Conservation (phyloP, 139 green algal genomes). For the Tetratostichococcus sp. region DNA sequence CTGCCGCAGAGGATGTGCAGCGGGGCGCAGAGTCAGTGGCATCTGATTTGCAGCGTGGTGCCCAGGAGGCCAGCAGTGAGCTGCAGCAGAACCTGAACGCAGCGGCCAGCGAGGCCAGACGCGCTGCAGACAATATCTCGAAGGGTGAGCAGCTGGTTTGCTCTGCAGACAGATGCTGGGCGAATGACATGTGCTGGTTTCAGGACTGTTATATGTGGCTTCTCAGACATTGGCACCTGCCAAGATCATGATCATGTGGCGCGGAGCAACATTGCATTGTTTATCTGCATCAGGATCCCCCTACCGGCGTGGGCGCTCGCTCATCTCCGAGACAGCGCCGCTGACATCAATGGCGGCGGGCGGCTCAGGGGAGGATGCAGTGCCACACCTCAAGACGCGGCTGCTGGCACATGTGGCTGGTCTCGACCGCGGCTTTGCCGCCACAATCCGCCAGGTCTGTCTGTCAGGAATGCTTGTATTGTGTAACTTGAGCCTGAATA, state of each 20-base stretch:
- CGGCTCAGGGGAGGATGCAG: neutral
- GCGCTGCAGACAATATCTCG: neutral
- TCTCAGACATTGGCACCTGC: too few species aligned
- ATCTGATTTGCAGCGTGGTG: neutral
- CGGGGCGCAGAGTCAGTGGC: neutral
- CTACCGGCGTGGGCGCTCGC: neutral
- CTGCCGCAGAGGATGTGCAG: neutral
- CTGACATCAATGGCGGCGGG: neutral
- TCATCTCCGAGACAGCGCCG: neutral
- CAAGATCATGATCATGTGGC: too few species aligned
- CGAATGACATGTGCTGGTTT: neutral
- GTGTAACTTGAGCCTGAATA: too few species aligned
- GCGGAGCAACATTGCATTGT: too few species aligned
- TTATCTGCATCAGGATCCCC: neutral
- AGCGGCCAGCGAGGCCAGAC: neutral
- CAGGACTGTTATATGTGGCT: too few species aligned
- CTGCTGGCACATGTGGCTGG: slow-evolving; percentile 18
- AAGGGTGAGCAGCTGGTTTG: neutral
- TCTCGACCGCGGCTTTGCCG: slow-evolving; percentile 29
- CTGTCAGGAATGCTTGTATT: too few species aligned
- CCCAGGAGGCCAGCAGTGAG: neutral
- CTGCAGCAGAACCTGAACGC: neutral
- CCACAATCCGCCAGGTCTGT: slow-evolving; percentile 1
- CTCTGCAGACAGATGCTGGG: too few species aligned
- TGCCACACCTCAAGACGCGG: slow-evolving; percentile 18